Percentiles rank a stretch among this genome's conserved stretches.
phyloP scores from a whole-genome alignment of 1,284 basidiomycete genomes.

The Schizophyllum amplum region DNA sequence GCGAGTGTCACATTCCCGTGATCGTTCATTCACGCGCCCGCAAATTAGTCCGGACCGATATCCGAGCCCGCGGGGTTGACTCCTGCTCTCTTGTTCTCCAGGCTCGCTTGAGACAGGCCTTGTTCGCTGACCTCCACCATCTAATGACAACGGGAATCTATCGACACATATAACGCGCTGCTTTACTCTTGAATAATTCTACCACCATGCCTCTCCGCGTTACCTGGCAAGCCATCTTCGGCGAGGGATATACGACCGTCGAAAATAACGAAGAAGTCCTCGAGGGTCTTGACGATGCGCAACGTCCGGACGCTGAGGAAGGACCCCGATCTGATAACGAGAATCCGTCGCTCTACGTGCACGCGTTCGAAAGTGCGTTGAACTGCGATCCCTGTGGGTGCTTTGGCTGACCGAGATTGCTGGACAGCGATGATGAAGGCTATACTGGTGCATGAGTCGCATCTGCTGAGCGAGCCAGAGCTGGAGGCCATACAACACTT shows the following conservation, averaged over 20 bases:
- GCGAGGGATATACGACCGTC: neutral
- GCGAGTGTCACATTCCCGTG: neutral
- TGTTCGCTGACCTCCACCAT: neutral
- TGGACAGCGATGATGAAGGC: neutral
- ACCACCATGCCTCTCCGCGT: neutral
- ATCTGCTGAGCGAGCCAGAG: neutral
- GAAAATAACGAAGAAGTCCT: neutral
- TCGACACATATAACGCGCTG: neutral
- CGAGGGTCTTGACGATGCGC: neutral
- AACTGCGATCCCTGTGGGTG: neutral
- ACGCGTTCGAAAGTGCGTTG: neutral
- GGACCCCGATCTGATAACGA: neutral
- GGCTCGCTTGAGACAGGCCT: neutral
- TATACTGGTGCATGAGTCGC: neutral
- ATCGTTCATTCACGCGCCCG: neutral
- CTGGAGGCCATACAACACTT: neutral
- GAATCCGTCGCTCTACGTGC: neutral
- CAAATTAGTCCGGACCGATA: neutral
- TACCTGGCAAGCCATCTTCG: neutral
- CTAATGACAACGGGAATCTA: neutral
- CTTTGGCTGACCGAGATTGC: neutral
- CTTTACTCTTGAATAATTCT: neutral
- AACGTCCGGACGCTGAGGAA: neutral
- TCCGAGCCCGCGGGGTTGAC: neutral
- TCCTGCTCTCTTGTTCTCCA: neutral